Base-by-base conservation (phyloP, 164 flowering plant genomes). In the Litsea cubeba region DNA sequence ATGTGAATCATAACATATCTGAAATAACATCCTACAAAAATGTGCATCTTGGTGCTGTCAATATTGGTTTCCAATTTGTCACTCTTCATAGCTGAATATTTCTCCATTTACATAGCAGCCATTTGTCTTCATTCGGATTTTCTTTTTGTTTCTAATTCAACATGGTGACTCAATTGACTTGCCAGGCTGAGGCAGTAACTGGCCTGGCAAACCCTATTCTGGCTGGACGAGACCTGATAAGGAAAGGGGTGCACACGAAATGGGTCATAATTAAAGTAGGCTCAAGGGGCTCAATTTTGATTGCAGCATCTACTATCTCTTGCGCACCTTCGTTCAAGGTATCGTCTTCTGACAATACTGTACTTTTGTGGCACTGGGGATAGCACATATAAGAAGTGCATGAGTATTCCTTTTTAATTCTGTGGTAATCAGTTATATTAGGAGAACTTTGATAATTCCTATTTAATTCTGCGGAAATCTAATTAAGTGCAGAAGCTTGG, bases 261-360 rank as follows among this genome's bases (percentile, higher is more conserved):
- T 95, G 99, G 98, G 97, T 93, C 76, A 87, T 93, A 67, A 81
- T 95, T 49, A 95, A 95, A 81, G 88, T 93, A 95, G 99, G 99
- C 50, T 65, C 92, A 7, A 89, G 77, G 79, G 99, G 99, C 67
- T 95, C 99, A 54, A 81, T 93, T 76, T 70, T 93, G 72, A 83
- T 93, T 63, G 82, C 93, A 20, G 71, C 6, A 70, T 88, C 95
- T 65, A 86, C 89, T 73, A 82, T 92, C 60, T 81, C 89, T 62
- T 87, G 89, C 83, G 97, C 90, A 26, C 97, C 99, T 62, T 90
- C 94, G 68, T 91, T 93, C 81, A 90, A 93, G 99, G 99, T 95
- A 88, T 74, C 32, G 68, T 30, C 50, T 63, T 63, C 22, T 67
- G 23, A 26, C 14, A 57, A 12, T 17, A 5, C 8, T 66, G 6